Percentiles rank a stretch among this genome's conserved stretches.
These are phyloP conservation scores for Microbotryum saponariae DNA, from an alignment of 1,284 basidiomycete genomes.

Conservation along the genomic window DNA sequence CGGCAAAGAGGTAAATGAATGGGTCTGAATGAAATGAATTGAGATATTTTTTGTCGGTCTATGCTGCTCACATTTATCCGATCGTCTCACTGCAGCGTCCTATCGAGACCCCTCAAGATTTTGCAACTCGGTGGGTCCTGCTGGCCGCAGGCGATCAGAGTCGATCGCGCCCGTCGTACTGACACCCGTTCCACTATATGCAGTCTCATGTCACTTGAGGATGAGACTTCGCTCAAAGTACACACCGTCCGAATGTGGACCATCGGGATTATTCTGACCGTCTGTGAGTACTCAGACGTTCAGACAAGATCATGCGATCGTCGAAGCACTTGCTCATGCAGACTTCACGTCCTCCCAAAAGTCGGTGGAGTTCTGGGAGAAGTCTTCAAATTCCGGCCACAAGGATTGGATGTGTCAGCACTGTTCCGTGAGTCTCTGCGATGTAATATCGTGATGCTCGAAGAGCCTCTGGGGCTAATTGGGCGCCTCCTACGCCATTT, in stretches of 20 bases:
- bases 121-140: constrained; percentile 2
- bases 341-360: background rate
- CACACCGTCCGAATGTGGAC: constrained; percentile 8
- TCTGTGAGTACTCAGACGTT: too few relatives aligned
- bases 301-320: too few relatives aligned
- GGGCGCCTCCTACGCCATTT: too few relatives aligned
- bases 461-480: too few relatives aligned
- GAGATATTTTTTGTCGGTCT: too few relatives aligned
- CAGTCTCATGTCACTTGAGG: constrained; percentile 2
- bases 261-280: background rate
- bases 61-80: too few relatives aligned
- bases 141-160: too few relatives aligned
- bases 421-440: background rate
- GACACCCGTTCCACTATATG: background rate
- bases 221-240: background rate
- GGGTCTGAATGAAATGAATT: too few relatives aligned
- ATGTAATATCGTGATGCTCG: too few relatives aligned
- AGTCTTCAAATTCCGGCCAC: constrained; percentile 9
- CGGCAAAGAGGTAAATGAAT: too few relatives aligned
- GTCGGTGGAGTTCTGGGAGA: constrained; percentile 7
- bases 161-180: background rate
- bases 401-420: constrained; percentile 5
- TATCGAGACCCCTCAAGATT: constrained; percentile 4
- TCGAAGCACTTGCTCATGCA: too few relatives aligned
- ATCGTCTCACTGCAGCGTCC: background rate